Conservation (phyloP, 78 protist species). For the Dictyostelium capitatum region DNA sequence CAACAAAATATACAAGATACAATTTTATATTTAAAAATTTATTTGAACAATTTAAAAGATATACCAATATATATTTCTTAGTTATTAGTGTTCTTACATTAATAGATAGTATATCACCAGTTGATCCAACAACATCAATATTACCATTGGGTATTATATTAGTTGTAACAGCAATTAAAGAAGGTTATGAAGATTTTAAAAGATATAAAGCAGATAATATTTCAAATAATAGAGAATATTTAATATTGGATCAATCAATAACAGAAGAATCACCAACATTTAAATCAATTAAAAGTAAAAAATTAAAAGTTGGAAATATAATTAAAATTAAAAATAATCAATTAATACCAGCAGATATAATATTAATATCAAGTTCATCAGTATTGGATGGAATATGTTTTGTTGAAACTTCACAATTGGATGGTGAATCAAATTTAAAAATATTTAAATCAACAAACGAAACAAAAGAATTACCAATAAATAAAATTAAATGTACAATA, state of each 20-base stretch:
- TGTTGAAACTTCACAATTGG: constrained; percentile 77
- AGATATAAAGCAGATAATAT: constrained; percentile 31
- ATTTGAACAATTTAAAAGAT: constrained; percentile 10
- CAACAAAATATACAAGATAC: constrained; percentile 25
- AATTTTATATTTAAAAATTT: constrained; percentile 18
- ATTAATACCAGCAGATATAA: constrained; percentile 67
- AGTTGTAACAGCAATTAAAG: constrained; percentile 68
- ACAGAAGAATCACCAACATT: constrained; percentile 17
- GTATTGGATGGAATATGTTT: constrained; percentile 39
- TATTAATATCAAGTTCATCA: constrained; percentile 9
- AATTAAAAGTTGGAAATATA: constrained; percentile 64
- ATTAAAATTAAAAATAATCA: constrained; percentile 31
- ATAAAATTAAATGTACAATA: background rate
- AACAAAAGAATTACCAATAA: background rate
- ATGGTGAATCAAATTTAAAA: constrained; percentile 56
- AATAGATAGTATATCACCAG: constrained; percentile 66
- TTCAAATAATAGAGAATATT: constrained; percentile 14
- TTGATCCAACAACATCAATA: constrained; percentile 77
- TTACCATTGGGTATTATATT: constrained; percentile 83
- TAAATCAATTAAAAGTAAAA: background rate
- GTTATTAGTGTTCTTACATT: constrained; percentile 78
- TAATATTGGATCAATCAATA: background rate
- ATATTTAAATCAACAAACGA: constrained; percentile 19
- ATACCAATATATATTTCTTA: constrained; percentile 82
- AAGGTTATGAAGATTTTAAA: constrained; percentile 83